phyloP scores from a whole-genome alignment of 2,329 filamentous ascomycete species.

The Keithomyces neogunnii region DNA sequence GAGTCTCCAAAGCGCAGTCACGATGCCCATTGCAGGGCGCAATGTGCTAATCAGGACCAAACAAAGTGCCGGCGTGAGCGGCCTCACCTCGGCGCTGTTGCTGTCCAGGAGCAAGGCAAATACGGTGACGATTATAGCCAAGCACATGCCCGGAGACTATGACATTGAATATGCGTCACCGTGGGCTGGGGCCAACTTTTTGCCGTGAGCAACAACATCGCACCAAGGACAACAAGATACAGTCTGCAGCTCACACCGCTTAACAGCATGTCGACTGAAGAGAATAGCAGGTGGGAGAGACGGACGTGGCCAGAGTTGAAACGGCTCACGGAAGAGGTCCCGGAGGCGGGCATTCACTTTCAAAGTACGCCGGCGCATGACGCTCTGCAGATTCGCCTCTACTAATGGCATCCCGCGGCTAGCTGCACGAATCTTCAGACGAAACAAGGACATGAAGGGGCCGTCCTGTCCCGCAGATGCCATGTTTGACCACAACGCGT shows the following conservation, averaged over 20 bases:
- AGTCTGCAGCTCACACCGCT: not conserved
- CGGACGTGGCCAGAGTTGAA: constrained; percentile 57
- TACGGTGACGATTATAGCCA: constrained; percentile 63
- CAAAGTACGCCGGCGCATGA: constrained; percentile 40
- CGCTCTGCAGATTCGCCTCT: no score
- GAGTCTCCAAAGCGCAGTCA: not conserved
- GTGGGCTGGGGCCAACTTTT: constrained; percentile 77
- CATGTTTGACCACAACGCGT: constrained; percentile 57
- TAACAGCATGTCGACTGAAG: constrained; percentile 33
- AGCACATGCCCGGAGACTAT: constrained; percentile 91
- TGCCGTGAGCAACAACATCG: constrained; percentile 48
- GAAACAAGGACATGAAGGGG: constrained; percentile 50
- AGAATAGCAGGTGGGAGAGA: constrained; percentile 48
- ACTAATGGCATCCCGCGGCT: no score
- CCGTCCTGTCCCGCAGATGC: constrained; percentile 41
- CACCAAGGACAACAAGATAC: no score
- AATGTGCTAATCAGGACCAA: not conserved
- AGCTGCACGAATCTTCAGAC: constrained; percentile 43
- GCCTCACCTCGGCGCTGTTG: constrained; percentile 41
- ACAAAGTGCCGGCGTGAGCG: constrained; percentile 38
- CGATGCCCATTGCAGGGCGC: not conserved
- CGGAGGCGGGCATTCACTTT: constrained; percentile 74
- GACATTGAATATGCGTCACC: constrained; percentile 85
- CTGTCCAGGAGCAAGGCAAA: constrained; percentile 36
- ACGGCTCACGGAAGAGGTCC: constrained; percentile 49